Evolutionary conservation across 2,329 filamentous ascomycete genomes (phyloP), one percentile per base, ranked within the genome.

Genomic region (Knufia fluminis): DNA sequence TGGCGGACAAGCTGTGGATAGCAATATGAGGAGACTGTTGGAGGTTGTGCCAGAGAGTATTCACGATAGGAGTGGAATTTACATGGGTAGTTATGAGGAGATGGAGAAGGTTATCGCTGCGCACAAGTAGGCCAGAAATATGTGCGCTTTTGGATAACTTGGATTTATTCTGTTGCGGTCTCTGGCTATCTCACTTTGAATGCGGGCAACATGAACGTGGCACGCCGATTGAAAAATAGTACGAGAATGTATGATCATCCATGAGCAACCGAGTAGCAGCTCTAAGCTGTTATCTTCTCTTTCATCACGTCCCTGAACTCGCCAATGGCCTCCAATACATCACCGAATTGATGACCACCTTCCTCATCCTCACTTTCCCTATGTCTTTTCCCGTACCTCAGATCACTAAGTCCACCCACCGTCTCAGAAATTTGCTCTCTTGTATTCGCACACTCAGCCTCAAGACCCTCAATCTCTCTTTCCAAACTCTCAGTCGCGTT

Each of bases 41-140:
- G 83, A 87, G 49, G 82, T 97, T 35, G 80, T 87, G 1, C 92
- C 92, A 1, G 85, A 94, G 68, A 78, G 87, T 67, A 98, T 98
- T 62, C 92, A 98, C 69, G 92, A 98, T 71, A 80, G 83, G 64
- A 90, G 89, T 17, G 92, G 92, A 58, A 96, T 98, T 63, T 98
- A 94, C 72, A 78, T 98, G 74, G 92, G 92, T 57, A 95, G 89
- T 61, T 88, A 85, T 60, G 86, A 94, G 55, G 92, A 98, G 73
- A 79, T 98, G 43, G 88, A 96, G 73, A 96, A 94, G 76, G 87
- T 97, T 59, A 94, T 95, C 68, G 73, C 80, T 53, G 83, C 84
- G 62, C 84, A 92, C 72, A 83, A 84, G 69, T 60, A 49, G 33
- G 28, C 28, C 7, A 31, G n/a, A n/a, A n/a, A n/a, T n/a, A 31